Evolutionary conservation across 1,139 yeast genomes (phyloP).

Genomic region (Candida frijolesensis): DNA sequence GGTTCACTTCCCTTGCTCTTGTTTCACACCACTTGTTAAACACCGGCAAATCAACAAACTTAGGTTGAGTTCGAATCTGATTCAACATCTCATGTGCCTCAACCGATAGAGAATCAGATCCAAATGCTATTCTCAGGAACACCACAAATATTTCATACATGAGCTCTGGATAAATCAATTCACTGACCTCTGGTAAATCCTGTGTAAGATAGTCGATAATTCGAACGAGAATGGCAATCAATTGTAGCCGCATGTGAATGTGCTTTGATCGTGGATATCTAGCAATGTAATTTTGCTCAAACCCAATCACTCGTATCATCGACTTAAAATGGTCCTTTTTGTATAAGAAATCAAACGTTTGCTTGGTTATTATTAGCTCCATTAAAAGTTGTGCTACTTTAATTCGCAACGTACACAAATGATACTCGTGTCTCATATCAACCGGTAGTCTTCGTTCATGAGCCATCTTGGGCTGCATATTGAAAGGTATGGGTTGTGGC

Average conservation of each 20-base stretch:
- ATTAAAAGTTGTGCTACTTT: conserved; percentile 50
- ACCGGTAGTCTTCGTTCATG: conserved; percentile 13
- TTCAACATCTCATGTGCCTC: conserved; percentile 38
- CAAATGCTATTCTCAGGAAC: conserved; percentile 60
- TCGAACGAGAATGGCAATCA: conserved; percentile 41
- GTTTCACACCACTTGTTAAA: conserved; percentile 47
- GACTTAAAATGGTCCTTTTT: conserved; percentile 43
- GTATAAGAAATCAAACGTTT: conserved; percentile 32
- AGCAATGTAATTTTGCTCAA: conserved; percentile 52
- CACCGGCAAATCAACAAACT: conserved; percentile 26
- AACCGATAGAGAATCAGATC: conserved; percentile 40
- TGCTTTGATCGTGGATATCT: conserved; percentile 50
- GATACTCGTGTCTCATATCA: conserved; percentile 44
- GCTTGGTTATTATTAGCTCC: conserved; percentile 36
- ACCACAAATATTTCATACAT: conserved; percentile 53
- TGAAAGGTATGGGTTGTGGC: conserved; percentile 36
- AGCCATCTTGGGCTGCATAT: conserved; percentile 15
- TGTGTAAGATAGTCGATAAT: conserved; percentile 38
- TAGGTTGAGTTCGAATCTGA: conserved; percentile 25
- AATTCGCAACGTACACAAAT: conserved; percentile 39
- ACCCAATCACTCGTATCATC: conserved; percentile 48
- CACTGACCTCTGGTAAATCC: conserved; percentile 29
- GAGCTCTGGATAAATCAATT: conserved; percentile 43
- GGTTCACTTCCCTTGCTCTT: conserved; percentile 43
- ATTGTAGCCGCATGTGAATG: conserved; percentile 41